phyloP scores from a whole-genome alignment of 495 filamentous ascomycete genomes.

The Hyaloscypha hepaticicola region DNA sequence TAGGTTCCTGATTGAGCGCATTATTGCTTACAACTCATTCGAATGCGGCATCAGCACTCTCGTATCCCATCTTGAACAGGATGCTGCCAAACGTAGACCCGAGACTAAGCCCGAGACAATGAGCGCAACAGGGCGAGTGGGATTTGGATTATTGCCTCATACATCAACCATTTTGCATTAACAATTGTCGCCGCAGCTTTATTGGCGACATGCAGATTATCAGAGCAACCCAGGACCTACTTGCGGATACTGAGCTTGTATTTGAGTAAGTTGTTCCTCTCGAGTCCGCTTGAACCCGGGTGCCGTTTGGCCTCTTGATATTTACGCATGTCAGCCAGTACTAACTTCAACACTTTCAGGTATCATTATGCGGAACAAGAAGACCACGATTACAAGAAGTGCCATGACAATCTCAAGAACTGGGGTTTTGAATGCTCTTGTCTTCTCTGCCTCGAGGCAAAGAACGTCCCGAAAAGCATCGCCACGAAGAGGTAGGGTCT shows the following conservation, averaged over 20 bases:
- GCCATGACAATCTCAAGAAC: not conserved
- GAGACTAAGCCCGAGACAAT: no score
- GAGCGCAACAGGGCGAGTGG: no score
- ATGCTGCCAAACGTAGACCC: no score
- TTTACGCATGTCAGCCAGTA: no score
- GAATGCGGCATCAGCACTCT: constrained; percentile 29
- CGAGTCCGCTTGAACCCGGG: no score
- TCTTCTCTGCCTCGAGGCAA: not conserved
- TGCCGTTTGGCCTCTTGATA: no score
- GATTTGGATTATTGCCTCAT: constrained; percentile 54
- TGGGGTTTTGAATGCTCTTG: not conserved
- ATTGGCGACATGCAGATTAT: constrained; percentile 61
- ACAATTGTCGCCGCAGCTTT: constrained; percentile 48
- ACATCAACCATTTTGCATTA: constrained; percentile 56
- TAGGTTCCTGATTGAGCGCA: constrained; percentile 38
- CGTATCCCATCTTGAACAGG: constrained; percentile 18
- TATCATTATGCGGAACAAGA: not conserved
- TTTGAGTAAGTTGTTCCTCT: not conserved
- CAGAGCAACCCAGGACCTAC: constrained; percentile 48
- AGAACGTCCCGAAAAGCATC: not conserved
- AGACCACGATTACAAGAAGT: not conserved
- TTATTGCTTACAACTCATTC: constrained; percentile 39
- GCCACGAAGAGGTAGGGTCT: not conserved
- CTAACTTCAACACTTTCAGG: no score
- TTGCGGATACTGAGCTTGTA: constrained; percentile 49